Evolutionary conservation across 192 early-diverging fungal genomes (phyloP).

Genomic region (Mortierella alpina): DNA sequence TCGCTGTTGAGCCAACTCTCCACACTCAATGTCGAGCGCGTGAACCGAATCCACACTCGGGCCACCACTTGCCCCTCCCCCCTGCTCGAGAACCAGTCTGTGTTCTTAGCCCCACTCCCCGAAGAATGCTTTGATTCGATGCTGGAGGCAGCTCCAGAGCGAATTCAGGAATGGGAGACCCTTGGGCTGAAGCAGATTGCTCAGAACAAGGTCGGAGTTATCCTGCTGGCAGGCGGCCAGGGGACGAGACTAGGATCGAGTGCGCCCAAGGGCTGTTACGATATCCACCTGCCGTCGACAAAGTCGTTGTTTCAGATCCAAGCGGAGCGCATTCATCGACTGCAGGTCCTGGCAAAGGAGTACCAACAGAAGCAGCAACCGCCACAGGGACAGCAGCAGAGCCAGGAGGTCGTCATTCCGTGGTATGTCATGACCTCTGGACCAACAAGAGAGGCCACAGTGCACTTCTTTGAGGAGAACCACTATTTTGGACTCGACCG

Average conservation of each 20-base stretch:
- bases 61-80: conserved; percentile 69
- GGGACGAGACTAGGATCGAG: conserved; percentile 86
- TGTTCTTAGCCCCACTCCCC: conserved; percentile 79
- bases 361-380: no score
- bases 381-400: conserved; percentile 11
- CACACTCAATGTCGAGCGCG: conserved; percentile 79
- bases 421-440: conserved; percentile 99
- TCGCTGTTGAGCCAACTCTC: conserved; percentile 74
- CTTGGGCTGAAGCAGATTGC: conserved; percentile 84
- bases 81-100: conserved; percentile 43
- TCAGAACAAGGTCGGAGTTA: conserved; percentile 91
- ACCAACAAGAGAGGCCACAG: conserved; percentile 87
- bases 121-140: conserved; percentile 74
- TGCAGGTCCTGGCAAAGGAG: conserved; percentile 75
- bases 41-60: conserved; percentile 86
- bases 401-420: conserved; percentile 80
- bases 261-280: conserved; percentile 94
- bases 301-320: conserved; percentile 95
- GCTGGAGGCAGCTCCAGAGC: conserved; percentile 61
- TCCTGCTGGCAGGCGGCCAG: conserved; percentile 93
- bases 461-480: conserved; percentile 80
- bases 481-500: conserved; percentile 89
- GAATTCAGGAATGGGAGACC: conserved; percentile 74
- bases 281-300: conserved; percentile 89
- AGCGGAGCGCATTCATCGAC: conserved; percentile 88